A percentile compares a stretch with the other conserved stretches of the same genome.
Evolutionary conservation across 2,329 filamentous ascomycete genomes (phyloP).

Genomic region (Fusarium agapanthi): DNA sequence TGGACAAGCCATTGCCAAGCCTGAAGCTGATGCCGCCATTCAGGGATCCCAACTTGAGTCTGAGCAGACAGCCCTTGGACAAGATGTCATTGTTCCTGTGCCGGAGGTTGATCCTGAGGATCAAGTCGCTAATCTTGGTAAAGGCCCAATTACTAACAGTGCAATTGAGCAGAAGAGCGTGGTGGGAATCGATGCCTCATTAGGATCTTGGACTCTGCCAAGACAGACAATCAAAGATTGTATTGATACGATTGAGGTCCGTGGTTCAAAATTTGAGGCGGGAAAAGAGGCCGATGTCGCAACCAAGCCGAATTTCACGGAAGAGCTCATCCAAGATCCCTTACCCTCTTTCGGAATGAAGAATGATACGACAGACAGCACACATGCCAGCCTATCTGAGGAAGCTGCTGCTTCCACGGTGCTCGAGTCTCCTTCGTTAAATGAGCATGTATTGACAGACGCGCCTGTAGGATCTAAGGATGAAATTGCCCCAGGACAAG

Average conservation of each 20-base stretch:
- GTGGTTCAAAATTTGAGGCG: not conserved
- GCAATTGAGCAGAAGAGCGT: conserved; percentile 13
- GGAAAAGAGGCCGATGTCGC: not conserved
- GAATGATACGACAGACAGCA: conserved; percentile 13
- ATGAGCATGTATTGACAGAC: conserved; percentile 6
- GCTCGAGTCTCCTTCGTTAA: not conserved
- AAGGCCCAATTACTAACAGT: conserved; percentile 20
- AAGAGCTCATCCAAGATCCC: conserved; percentile 2
- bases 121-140: conserved; percentile 6
- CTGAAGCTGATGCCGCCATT: conserved; percentile 21
- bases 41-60: conserved; percentile 16
- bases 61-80: conserved; percentile 28
- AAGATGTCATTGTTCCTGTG: conserved; percentile 30
- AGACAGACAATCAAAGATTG: not conserved
- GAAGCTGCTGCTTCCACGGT: not conserved
- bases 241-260: not conserved
- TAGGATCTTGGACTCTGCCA: not conserved
- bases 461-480: not conserved
- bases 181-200: not conserved
- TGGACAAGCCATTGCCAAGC: conserved; percentile 24
- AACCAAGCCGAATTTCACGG: not conserved
- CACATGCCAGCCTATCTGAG: not conserved
- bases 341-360: conserved; percentile 21
- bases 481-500: not conserved
- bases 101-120: conserved; percentile 31